phyloP scores from a whole-genome alignment of 2,329 filamentous ascomycete species.

The Tetracladium maxilliforme region DNA sequence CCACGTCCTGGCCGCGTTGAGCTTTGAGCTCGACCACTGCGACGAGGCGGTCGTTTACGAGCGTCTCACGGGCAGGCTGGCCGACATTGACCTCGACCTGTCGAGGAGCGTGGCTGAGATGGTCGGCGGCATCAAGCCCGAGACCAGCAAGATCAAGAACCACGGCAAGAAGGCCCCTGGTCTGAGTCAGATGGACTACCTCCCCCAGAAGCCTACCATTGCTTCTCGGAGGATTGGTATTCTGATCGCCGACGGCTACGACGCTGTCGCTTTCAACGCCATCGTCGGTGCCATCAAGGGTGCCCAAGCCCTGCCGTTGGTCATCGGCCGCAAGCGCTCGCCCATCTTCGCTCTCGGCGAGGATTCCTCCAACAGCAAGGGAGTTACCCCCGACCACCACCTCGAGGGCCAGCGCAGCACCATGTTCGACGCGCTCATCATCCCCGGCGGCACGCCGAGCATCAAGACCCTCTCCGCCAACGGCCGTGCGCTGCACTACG shows the following conservation, averaged over 20 bases:
- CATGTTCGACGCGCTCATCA: constrained; percentile 67
- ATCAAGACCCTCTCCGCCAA: constrained; percentile 49
- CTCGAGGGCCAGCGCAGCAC: constrained; percentile 68
- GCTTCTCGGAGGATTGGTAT: constrained; percentile 59
- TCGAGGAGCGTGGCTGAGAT: constrained; percentile 55
- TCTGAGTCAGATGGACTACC: constrained; percentile 55
- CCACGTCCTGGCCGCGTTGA: constrained; percentile 44
- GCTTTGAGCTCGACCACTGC: constrained; percentile 68
- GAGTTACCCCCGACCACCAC: constrained; percentile 58
- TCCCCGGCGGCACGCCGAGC: constrained; percentile 56
- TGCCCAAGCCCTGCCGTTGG: constrained; percentile 51
- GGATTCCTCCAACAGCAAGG: constrained; percentile 19
- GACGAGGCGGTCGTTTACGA: constrained; percentile 66
- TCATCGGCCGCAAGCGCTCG: constrained; percentile 55
- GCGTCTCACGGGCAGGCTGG: constrained; percentile 49
- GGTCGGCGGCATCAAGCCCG: constrained; percentile 48
- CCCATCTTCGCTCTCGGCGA: constrained; percentile 48
- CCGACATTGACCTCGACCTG: constrained; percentile 58
- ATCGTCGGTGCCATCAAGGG: constrained; percentile 48
- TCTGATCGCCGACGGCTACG: constrained; percentile 65
- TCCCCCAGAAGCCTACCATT: constrained; percentile 49
- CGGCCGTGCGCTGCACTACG: constrained; percentile 61
- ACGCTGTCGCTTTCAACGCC: constrained; percentile 46
- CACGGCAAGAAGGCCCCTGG: constrained; percentile 52
- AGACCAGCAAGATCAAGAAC: constrained; percentile 37